phyloP scores from a whole-genome alignment of 495 filamentous ascomycete genomes.

The Alectoria sarmentosa region DNA sequence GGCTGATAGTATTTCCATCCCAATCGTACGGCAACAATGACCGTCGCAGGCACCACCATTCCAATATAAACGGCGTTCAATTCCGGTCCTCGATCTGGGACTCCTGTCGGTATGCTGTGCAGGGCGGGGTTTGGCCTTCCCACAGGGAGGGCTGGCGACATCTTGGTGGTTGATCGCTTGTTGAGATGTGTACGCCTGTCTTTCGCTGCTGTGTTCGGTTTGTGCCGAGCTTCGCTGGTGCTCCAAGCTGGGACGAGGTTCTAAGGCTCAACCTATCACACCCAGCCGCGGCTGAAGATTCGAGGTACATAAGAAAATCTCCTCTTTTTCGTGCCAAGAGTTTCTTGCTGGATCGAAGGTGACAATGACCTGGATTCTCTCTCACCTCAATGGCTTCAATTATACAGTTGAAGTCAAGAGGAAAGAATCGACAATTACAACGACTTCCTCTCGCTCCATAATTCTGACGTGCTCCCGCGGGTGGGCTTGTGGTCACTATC shows the following conservation, averaged over 20 bases:
- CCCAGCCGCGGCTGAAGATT: background rate
- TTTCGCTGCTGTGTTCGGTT: background rate
- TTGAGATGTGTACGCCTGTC: background rate
- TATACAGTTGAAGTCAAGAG: background rate
- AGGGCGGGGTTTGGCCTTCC: background rate
- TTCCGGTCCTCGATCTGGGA: constrained; percentile 6
- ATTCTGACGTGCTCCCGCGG: background rate
- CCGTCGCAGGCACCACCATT: constrained; percentile 2
- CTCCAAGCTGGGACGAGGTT: background rate
- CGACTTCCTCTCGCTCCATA: background rate
- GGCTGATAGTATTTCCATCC: constrained; percentile 3
- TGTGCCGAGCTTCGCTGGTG: background rate
- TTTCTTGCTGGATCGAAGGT: background rate
- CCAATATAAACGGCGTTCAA: constrained; percentile 5
- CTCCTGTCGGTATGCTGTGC: background rate
- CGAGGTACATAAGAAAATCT: background rate
- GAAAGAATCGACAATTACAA: too few species aligned
- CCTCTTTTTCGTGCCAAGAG: background rate
- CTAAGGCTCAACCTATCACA: background rate
- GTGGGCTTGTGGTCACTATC: background rate
- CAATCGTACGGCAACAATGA: constrained; percentile 3
- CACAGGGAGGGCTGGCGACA: background rate
- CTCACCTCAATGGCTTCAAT: background rate
- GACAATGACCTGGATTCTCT: background rate
- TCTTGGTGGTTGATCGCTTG: background rate